phyloP scores from a whole-genome alignment of 331 rosid species.

The Erythrophleum ivorense region DNA sequence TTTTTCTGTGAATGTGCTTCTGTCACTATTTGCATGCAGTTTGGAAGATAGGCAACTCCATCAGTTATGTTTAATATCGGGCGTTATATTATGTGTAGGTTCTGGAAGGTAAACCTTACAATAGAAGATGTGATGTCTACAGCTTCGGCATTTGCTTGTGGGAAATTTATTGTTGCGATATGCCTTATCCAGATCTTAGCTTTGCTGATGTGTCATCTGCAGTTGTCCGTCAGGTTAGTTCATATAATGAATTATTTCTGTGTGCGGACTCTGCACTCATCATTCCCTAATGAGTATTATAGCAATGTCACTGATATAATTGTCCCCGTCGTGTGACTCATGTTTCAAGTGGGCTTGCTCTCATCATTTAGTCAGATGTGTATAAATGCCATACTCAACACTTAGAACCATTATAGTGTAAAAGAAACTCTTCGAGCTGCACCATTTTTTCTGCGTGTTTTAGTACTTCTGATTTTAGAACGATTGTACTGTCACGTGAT shows the following conservation, averaged over 20 bases:
- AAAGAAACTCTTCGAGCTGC: not conserved
- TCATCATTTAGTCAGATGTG: not conserved
- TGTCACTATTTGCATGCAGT: not conserved
- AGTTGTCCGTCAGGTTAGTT: conserved; percentile 68
- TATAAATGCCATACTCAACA: not conserved
- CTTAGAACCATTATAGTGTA: not conserved
- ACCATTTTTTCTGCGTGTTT: not conserved
- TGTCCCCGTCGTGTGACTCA: not conserved
- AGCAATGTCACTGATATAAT: not conserved
- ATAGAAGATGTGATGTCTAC: conserved; percentile 91
- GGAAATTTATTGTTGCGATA: conserved; percentile 84
- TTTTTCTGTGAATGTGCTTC: not conserved
- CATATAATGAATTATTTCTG: not conserved
- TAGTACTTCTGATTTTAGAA: not conserved
- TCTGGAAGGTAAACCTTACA: conserved; percentile 85
- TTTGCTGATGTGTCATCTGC: conserved; percentile 68
- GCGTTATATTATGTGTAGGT: conserved; percentile 56
- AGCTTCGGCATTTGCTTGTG: conserved; percentile 97
- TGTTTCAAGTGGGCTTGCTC: not conserved
- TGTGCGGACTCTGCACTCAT: not conserved
- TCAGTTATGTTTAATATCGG: not conserved
- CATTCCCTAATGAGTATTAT: conserved; percentile 1
- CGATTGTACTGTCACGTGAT: not conserved
- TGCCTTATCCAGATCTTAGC: conserved; percentile 81
- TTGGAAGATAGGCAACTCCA: not conserved